Base-by-base conservation (phyloP, 495 filamentous ascomycete species). In the Penicillium roqueforti region DNA sequence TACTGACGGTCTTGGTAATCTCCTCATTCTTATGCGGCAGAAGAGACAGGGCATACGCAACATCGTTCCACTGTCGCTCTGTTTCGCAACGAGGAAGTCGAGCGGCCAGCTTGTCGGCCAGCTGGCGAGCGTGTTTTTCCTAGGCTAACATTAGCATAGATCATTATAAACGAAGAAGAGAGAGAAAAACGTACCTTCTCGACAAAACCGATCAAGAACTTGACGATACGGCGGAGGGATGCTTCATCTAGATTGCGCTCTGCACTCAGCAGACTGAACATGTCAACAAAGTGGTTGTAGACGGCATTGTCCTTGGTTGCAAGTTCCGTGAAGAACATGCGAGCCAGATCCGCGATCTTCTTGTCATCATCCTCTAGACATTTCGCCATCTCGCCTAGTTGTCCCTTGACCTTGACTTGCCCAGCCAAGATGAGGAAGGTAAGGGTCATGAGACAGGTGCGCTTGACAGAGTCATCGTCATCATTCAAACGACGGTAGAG, bases 401-500 rank as follows among this genome's bases (percentile, higher is more conserved):
- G 93, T n/a, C 93, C 93, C 76, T 99, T 99, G 67, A 99, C 93
- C 74, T 99, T 99, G 70, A 99, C 93, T 71, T 99, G 93, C 18
- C 93, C 93, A 0, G 93, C 93, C 23, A 99, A 74, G 63, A 99
- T 99, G 26, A 97, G 73, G 78, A 99, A 99, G 3, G 95, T 99
- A 54, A 99, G 75, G 3, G 93, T 97, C 93, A 97, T 99, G 13
- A 99, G 81, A 71, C 93, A 99, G 1, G 93, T 99, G 7, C 93
- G 83, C 78, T 97, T 97, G 31, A 99, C 93, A 6, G 87, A 92
- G 29, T 81, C 82, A 59, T 97, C 90, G 10, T 82, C 75, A 63
- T 99, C 93, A 40, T 92, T 92, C 3, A 99, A 80, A 29, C 93
- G 84, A 20, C 92, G 84, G 66, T 99, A 99, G 36, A 99, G 70